Evolutionary conservation across 192 early-diverging fungal genomes (phyloP).

Genomic region (Dissophora ornata): DNA sequence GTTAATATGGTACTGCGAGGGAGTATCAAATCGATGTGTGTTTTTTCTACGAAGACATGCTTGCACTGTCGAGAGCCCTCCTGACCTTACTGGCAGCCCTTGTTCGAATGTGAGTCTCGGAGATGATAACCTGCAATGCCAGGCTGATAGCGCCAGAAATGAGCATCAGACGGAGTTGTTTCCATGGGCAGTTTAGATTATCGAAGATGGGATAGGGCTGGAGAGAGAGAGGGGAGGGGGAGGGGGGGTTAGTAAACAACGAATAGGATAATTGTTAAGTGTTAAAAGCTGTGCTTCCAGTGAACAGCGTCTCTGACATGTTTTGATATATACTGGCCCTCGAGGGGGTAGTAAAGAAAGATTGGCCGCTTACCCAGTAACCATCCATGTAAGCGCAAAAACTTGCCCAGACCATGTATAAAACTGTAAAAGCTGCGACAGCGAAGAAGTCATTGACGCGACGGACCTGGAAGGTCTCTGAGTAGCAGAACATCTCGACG

Average conservation of each 20-base stretch:
- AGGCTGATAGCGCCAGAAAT: not conserved
- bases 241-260: no score
- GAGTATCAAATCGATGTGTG: not conserved
- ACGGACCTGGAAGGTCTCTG: conserved; percentile 15
- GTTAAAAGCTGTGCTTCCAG: no score
- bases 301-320: no score
- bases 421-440: not conserved
- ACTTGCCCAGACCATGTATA: conserved; percentile 32
- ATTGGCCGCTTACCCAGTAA: conserved; percentile 39
- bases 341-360: no score
- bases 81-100: not conserved
- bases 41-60: not conserved
- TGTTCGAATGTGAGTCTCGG: conserved; percentile 19
- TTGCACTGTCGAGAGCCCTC: not conserved
- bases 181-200: conserved; percentile 22
- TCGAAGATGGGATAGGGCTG: conserved; percentile 48
- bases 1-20: no score
- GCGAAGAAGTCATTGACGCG: conserved; percentile 3
- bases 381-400: conserved; percentile 43
- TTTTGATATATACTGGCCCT: no score
- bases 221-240: no score
- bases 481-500: conserved; percentile 34
- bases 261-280: no score
- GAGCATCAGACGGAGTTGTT: conserved; percentile 10
- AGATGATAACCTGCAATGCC: conserved; percentile 11